A percentile compares a stretch with the other conserved stretches of the same genome.
These are phyloP conservation scores for Colletotrichum sansevieriae DNA, from an alignment of 2,329 filamentous ascomycete species.

Conservation along the genomic window DNA sequence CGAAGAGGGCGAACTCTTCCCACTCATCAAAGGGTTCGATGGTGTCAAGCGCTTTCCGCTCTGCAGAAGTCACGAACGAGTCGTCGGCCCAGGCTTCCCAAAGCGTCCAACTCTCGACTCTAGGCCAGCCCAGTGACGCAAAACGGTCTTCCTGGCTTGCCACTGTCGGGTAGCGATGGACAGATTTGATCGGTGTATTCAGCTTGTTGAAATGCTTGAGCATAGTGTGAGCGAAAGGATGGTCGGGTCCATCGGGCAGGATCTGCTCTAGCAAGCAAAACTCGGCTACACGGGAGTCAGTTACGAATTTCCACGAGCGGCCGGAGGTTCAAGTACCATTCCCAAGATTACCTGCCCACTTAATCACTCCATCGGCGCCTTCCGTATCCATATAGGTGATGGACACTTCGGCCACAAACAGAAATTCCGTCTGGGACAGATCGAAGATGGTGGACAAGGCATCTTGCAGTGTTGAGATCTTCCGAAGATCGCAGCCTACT, in stretches of 20 bases:
- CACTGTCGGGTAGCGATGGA: conserved; percentile 76
- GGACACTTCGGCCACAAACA: conserved; percentile 92
- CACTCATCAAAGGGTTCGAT: conserved; percentile 94
- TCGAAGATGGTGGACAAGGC: conserved; percentile 71
- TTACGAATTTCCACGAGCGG: neutral
- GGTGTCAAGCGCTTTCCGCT: conserved; percentile 73
- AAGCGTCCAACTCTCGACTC: conserved; percentile 74
- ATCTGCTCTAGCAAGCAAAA: conserved; percentile 92
- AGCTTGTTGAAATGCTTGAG: conserved; percentile 85
- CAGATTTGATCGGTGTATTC: conserved; percentile 81
- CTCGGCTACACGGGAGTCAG: conserved; percentile 65
- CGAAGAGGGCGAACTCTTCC: conserved; percentile 92
- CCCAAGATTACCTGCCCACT: conserved; percentile 80
- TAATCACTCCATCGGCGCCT: conserved; percentile 79
- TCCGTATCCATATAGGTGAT: conserved; percentile 88
- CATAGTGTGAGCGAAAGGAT: conserved; percentile 92
- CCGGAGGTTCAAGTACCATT: conserved; percentile 64
- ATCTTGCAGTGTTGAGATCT: conserved; percentile 71
- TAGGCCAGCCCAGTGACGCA: conserved; percentile 73
- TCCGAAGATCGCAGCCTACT: conserved; percentile 83
- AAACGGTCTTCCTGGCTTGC: conserved; percentile 79
- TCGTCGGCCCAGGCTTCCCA: conserved; percentile 87
- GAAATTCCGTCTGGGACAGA: conserved; percentile 63
- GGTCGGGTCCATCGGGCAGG: conserved; percentile 79
- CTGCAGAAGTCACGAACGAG: conserved; percentile 70